Percentiles rank a stretch among this genome's conserved stretches.
These are phyloP conservation scores for Ramaria rubella DNA, from an alignment of 768 basidiomycete genomes.

Conservation along the genomic window DNA sequence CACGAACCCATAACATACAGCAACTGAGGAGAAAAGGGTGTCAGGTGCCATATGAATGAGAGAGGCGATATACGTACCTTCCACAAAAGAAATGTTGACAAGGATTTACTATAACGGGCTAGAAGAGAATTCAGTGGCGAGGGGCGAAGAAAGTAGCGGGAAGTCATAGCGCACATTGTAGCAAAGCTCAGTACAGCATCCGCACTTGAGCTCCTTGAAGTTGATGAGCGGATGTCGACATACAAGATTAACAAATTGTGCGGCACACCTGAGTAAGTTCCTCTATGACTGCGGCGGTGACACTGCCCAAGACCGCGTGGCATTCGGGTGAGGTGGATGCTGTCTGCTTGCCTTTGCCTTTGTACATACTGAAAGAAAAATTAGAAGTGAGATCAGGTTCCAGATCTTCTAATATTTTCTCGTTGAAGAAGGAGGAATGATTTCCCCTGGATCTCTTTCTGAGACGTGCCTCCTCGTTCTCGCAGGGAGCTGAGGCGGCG, in stretches of 20 bases:
- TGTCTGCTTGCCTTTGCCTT: conserved; percentile 7
- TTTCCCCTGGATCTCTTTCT: conserved; percentile 7
- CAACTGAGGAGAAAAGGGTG: conserved; percentile 41
- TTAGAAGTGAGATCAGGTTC: neutral
- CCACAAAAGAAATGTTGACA: conserved; percentile 92
- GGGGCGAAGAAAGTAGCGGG: neutral
- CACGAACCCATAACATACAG: conserved; percentile 76
- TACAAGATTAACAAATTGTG: neutral
- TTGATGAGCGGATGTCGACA: neutral
- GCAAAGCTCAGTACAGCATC: conserved; percentile 76
- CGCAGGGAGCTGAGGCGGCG: conserved; percentile 8
- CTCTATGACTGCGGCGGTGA: conserved; percentile 5
- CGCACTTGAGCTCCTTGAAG: conserved; percentile 72
- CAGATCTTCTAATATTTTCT: neutral
- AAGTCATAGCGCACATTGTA: conserved; percentile 34
- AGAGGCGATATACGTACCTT: conserved; percentile 42
- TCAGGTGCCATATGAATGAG: neutral
- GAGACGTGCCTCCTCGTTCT: conserved; percentile 4
- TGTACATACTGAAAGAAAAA: neutral
- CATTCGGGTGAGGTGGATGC: neutral
- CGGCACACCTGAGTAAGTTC: neutral
- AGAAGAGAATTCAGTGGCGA: neutral
- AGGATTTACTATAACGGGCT: conserved; percentile 73
- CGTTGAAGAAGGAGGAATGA: neutral
- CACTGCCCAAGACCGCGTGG: neutral